These are phyloP conservation scores for Trametes gibbosa DNA, from an alignment of 768 basidiomycete genomes.

Conservation along the genomic window DNA sequence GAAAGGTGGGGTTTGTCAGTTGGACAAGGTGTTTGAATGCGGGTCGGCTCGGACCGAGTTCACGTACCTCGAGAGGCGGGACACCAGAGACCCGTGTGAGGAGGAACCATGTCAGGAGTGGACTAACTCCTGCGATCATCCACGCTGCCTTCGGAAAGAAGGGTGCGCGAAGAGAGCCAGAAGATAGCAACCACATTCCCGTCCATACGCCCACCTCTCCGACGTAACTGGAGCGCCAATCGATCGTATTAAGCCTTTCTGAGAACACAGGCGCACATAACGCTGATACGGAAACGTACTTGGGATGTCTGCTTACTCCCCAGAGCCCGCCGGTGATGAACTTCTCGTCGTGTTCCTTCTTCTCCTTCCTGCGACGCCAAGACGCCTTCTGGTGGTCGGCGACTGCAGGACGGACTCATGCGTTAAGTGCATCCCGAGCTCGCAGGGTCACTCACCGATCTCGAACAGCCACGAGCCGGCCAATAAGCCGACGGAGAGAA, in stretches of 20 bases:
- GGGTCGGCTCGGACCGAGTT: not conserved
- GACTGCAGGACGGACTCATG: constrained; percentile 19
- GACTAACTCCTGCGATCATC: constrained; percentile 51
- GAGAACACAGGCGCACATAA: not conserved
- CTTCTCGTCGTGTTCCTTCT: constrained; percentile 64
- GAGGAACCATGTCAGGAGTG: constrained; percentile 63
- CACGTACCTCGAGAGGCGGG: constrained; percentile 59
- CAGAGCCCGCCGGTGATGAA: constrained; percentile 71
- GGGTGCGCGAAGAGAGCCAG: constrained; percentile 43
- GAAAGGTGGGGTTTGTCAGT: too few relatives aligned
- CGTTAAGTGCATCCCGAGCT: not conserved
- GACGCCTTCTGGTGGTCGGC: constrained; percentile 64
- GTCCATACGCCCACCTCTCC: constrained; percentile 71
- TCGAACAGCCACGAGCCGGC: constrained; percentile 58
- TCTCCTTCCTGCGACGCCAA: constrained; percentile 58
- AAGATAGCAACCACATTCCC: constrained; percentile 60
- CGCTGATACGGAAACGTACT: constrained; percentile 40
- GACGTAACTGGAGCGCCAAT: constrained; percentile 51
- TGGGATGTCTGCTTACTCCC: constrained; percentile 68
- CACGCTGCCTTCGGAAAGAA: constrained; percentile 45
- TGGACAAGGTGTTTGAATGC: not conserved
- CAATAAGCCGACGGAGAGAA: constrained; percentile 51
- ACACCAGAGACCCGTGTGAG: constrained; percentile 63
- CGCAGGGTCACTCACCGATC: constrained; percentile 29
- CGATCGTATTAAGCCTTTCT: constrained; percentile 4